Conservation (phyloP, 1,284 basidiomycete genomes). For the Marasmius sp. region DNA sequence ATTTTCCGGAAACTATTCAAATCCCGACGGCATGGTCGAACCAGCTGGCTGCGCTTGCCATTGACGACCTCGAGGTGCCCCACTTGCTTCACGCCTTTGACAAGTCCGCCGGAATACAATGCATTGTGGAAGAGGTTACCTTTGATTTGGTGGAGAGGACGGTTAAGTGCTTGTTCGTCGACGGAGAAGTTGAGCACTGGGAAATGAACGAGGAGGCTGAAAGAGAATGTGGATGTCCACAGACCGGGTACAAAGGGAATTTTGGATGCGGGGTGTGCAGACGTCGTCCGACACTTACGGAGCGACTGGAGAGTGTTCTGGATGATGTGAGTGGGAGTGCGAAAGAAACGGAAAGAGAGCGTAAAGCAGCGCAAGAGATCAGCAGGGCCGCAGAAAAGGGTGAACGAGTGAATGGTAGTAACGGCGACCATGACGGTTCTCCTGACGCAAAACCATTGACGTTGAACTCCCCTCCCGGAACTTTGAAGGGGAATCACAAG, state of each 20-base stretch:
- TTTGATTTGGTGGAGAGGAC: conserved; percentile 53
- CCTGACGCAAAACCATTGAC: not conserved
- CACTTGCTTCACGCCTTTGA: conserved; percentile 61
- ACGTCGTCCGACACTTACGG: conserved; percentile 1
- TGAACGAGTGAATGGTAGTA: conserved; percentile 18
- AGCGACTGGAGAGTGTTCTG: conserved; percentile 45
- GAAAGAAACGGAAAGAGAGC: conserved; percentile 36
- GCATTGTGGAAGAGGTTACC: conserved; percentile 55
- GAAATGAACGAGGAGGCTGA: conserved; percentile 29
- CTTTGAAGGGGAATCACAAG: conserved; percentile 41
- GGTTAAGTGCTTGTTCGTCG: conserved; percentile 55
- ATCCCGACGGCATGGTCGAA: conserved; percentile 56
- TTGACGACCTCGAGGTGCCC: conserved; percentile 61
- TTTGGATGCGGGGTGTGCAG: not conserved
- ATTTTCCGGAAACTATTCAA: conserved; percentile 48
- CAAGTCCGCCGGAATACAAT: conserved; percentile 56
- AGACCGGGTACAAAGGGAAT: not conserved
- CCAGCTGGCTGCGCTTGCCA: conserved; percentile 49
- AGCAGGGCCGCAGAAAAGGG: conserved; percentile 15
- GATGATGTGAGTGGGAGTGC: conserved; percentile 51
- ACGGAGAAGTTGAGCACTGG: conserved; percentile 53
- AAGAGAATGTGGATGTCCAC: not conserved
- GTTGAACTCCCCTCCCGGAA: conserved; percentile 18
- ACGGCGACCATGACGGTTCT: not conserved
- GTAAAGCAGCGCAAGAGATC: conserved; percentile 29